A percentile compares a stretch with the other conserved stretches of the same genome.
phyloP scores from a whole-genome alignment of 768 basidiomycete species.

The Cubamyces sp. region DNA sequence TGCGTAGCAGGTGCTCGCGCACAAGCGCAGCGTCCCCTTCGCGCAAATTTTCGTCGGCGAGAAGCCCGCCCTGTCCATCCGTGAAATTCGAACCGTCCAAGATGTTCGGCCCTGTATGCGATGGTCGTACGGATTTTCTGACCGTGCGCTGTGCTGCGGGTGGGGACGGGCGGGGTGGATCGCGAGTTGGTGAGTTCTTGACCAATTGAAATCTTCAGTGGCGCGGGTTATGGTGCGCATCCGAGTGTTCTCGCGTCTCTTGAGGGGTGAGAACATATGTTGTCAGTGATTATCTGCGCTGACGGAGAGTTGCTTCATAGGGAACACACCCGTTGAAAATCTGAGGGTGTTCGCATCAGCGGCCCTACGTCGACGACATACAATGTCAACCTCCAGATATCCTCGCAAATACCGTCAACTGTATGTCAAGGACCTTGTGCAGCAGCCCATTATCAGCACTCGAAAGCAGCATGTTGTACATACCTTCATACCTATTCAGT shows the following conservation, averaged over 20 bases:
- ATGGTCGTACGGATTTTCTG: constrained; percentile 10
- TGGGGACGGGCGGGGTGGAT: too few relatives aligned
- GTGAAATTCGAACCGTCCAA: not conserved
- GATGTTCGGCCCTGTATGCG: not conserved
- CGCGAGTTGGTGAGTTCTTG: too few relatives aligned
- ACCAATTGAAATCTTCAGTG: too few relatives aligned
- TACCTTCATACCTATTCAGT: too few relatives aligned
- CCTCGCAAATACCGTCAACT: too few relatives aligned
- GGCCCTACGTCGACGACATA: too few relatives aligned
- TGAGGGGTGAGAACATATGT: constrained; percentile 8
- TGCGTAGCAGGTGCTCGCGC: not conserved
- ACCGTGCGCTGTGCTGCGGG: not conserved
- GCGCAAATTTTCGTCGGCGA: not conserved
- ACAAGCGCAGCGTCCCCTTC: not conserved
- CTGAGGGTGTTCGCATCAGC: not conserved
- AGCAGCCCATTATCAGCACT: too few relatives aligned
- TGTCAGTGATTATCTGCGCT: not conserved
- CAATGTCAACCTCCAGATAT: too few relatives aligned
- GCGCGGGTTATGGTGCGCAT: too few relatives aligned
- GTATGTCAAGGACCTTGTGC: too few relatives aligned
- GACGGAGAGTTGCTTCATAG: constrained; percentile 12
- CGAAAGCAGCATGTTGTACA: too few relatives aligned
- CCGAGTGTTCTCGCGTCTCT: not conserved
- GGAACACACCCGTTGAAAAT: constrained; percentile 1
- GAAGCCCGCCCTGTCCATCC: not conserved